Evolutionary conservation across 164 flowering plant species (phyloP).

Genomic region (Nymphaea colorata): DNA sequence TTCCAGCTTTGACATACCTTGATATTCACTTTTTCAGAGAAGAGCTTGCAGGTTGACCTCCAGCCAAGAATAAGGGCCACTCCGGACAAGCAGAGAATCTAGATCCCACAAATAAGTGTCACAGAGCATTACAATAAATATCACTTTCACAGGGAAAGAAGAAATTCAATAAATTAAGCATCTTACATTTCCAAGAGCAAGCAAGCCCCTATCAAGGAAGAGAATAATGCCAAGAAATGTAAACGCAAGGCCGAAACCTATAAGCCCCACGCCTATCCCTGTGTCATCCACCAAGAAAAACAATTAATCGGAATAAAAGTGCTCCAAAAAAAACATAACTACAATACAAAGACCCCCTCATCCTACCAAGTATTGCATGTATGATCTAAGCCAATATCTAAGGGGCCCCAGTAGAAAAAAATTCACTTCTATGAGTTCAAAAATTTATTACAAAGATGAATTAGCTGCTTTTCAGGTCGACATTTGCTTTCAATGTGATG

Average conservation of each 20-base stretch:
- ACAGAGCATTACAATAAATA: slow-evolving; percentile 1
- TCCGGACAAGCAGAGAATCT: slow-evolving; percentile 56
- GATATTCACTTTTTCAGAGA: slow-evolving; percentile 42
- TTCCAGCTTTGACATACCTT: slow-evolving; percentile 29
- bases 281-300: slow-evolving; percentile 5
- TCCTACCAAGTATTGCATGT: too few species aligned
- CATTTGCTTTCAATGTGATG: too few species aligned
- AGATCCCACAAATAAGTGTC: slow-evolving; percentile 7
- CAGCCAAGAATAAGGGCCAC: slow-evolving; percentile 61
- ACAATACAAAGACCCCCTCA: too few species aligned
- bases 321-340: too few species aligned
- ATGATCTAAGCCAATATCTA: too few species aligned
- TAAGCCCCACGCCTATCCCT: slow-evolving; percentile 71
- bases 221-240: slow-evolving; percentile 63
- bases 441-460: too few species aligned
- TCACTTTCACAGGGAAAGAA: background rate
- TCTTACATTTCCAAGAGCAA: slow-evolving; percentile 82
- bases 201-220: slow-evolving; percentile 80
- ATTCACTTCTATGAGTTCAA: too few species aligned
- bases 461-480: too few species aligned
- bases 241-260: slow-evolving; percentile 70
- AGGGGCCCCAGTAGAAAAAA: too few species aligned
- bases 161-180: background rate
- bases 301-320: too few species aligned
- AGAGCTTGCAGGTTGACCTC: slow-evolving; percentile 51